Conservation (phyloP, 2,329 filamentous ascomycete species). For the Scedosporium dehoogii region DNA sequence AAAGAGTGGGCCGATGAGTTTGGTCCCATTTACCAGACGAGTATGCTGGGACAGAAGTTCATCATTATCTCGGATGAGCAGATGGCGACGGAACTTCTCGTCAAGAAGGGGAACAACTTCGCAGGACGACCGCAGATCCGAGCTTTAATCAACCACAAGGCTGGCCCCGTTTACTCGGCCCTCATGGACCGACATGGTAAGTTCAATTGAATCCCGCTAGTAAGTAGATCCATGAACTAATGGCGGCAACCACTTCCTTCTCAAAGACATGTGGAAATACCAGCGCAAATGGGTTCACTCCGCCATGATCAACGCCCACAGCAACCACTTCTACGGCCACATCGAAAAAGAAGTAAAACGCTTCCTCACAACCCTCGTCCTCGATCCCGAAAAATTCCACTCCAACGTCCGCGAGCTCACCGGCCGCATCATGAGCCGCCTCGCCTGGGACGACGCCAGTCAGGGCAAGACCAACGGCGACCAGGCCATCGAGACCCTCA, state of each 20-base stretch:
- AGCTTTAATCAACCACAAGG: slow-evolving; percentile 38
- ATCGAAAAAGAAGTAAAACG: slow-evolving; percentile 35
- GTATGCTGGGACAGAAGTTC: slow-evolving; percentile 27
- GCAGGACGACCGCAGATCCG: slow-evolving; percentile 39
- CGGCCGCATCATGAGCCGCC: slow-evolving; percentile 37
- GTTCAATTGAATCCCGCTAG: slow-evolving; percentile 9
- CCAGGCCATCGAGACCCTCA: slow-evolving; percentile 34
- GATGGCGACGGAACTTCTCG: slow-evolving; percentile 36
- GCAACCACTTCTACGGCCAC: slow-evolving; percentile 35
- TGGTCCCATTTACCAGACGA: slow-evolving; percentile 34
- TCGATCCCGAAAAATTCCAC: slow-evolving; percentile 36
- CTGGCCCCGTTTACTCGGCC: slow-evolving; percentile 35
- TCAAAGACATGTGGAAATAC: slow-evolving; percentile 33
- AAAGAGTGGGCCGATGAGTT: slow-evolving; percentile 33
- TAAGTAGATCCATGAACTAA: not conserved
- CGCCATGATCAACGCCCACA: slow-evolving; percentile 31
- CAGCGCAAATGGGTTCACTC: slow-evolving; percentile 43
- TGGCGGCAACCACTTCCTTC: not conserved
- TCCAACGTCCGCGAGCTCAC: slow-evolving; percentile 37
- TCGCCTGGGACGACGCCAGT: slow-evolving; percentile 39
- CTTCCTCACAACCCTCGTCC: slow-evolving; percentile 32
- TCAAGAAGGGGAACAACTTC: slow-evolving; percentile 40
- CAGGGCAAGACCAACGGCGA: slow-evolving; percentile 35
- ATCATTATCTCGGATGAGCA: slow-evolving; percentile 36
- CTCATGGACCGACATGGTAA: slow-evolving; percentile 39